phyloP scores from a whole-genome alignment of 1,284 basidiomycete genomes.

The Rhodotorula sp. region DNA sequence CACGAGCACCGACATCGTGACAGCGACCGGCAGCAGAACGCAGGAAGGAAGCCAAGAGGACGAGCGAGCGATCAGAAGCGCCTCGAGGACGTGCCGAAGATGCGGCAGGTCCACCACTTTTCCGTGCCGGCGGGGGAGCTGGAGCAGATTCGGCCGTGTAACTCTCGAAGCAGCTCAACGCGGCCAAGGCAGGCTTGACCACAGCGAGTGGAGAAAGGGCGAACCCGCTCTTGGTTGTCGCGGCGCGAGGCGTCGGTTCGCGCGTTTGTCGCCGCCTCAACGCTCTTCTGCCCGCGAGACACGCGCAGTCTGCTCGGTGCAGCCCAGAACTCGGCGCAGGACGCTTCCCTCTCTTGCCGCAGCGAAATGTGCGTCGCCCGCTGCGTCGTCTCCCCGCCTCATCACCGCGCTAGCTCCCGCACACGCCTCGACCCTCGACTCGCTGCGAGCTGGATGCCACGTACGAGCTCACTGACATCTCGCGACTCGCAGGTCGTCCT shows the following conservation, averaged over 20 bases:
- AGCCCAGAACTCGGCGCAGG: not conserved
- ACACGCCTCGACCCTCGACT: not conserved
- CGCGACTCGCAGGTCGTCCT: slow-evolving; percentile 29
- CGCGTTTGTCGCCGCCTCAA: not conserved
- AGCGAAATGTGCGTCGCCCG: not conserved
- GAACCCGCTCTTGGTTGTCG: not conserved
- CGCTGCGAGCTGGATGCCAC: not conserved
- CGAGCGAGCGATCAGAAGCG: not conserved
- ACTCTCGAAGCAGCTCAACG: too few relatives aligned
- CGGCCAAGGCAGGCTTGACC: too few relatives aligned
- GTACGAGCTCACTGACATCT: not conserved
- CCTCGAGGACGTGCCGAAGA: too few relatives aligned
- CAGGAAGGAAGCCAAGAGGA: not conserved
- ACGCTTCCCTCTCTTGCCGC: not conserved
- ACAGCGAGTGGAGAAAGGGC: too few relatives aligned
- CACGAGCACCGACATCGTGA: slow-evolving; percentile 20
- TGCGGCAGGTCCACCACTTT: too few relatives aligned
- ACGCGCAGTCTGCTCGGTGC: not conserved
- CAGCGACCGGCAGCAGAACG: not conserved
- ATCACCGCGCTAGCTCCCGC: not conserved
- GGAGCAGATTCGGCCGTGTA: too few relatives aligned
- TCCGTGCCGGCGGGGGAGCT: too few relatives aligned
- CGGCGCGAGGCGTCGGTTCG: not conserved
- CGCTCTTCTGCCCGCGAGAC: not conserved
- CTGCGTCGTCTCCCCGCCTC: not conserved